Evolutionary conservation across 78 protist genomes (phyloP).

Genomic region (Tieghemostelium lacteum): DNA sequence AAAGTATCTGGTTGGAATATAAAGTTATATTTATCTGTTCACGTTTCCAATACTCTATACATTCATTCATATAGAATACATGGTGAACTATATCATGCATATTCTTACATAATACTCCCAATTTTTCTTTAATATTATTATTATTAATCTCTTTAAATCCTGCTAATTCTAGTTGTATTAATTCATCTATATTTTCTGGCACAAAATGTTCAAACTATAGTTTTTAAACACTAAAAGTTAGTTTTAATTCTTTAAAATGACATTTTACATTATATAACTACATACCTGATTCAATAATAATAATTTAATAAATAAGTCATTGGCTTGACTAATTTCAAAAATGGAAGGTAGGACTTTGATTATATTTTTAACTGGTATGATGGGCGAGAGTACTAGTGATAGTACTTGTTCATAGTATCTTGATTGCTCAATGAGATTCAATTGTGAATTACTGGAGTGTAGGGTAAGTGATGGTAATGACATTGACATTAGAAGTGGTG

Average conservation of each 20-base stretch:
- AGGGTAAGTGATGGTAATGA: slow-evolving; percentile 10
- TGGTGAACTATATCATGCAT: not conserved
- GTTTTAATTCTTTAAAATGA: no score
- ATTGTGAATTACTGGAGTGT: not conserved
- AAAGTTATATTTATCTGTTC: not conserved
- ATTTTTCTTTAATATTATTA: not conserved
- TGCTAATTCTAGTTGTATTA: not conserved
- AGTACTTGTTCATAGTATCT: slow-evolving; percentile 19
- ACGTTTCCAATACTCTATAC: slow-evolving; percentile 17
- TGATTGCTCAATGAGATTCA: slow-evolving; percentile 5
- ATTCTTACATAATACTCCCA: not conserved
- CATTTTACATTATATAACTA: not conserved
- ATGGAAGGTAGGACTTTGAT: slow-evolving; percentile 57
- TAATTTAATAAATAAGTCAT: slow-evolving; percentile 28
- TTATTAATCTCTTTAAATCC: not conserved
- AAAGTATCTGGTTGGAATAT: slow-evolving; percentile 15
- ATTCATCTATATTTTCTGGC: not conserved
- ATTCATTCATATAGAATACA: slow-evolving; percentile 1
- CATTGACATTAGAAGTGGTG: not conserved
- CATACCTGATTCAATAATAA: slow-evolving; percentile 20
- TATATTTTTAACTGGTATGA: slow-evolving; percentile 15
- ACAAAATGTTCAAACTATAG: slow-evolving; percentile 17
- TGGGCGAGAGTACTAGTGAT: slow-evolving; percentile 44
- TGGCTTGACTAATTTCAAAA: slow-evolving; percentile 10
- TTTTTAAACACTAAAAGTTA: no score